These are phyloP conservation scores for Talaromyces sp. DNA, from an alignment of 2,329 filamentous ascomycete species.

Conservation along the genomic window DNA sequence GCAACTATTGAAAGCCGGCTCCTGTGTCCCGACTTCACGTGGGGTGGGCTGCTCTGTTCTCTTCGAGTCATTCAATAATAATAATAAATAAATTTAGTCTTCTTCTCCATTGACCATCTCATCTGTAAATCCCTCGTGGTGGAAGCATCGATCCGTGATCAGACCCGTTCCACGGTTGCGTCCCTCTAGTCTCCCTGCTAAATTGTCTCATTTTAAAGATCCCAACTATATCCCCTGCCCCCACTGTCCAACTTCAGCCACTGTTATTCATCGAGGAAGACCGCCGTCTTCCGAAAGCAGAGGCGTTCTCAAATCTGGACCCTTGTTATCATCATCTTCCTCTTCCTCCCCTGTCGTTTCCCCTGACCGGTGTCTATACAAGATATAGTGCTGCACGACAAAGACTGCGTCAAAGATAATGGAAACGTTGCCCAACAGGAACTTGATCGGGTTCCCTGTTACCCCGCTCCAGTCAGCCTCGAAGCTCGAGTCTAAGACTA, in stretches of 20 bases:
- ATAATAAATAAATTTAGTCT: no score
- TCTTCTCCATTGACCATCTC: no score
- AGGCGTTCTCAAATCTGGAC: slow-evolving; percentile 23
- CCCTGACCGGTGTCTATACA: slow-evolving; percentile 51
- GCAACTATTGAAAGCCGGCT: background rate
- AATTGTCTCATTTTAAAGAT: background rate
- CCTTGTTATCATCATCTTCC: slow-evolving; percentile 13
- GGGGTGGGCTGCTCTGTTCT: background rate
- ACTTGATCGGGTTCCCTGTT: slow-evolving; percentile 87
- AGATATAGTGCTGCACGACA: slow-evolving; percentile 78
- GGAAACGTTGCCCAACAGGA: slow-evolving; percentile 77
- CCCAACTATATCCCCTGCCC: background rate
- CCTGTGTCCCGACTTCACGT: background rate
- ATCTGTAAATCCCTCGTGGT: background rate
- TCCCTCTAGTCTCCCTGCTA: background rate
- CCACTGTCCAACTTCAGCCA: background rate
- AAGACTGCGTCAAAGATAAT: slow-evolving; percentile 85
- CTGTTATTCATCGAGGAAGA: background rate
- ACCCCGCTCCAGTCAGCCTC: slow-evolving; percentile 86
- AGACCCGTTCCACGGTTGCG: background rate
- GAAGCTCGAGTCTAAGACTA: slow-evolving; percentile 77
- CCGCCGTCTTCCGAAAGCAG: slow-evolving; percentile 18
- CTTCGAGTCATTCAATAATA: background rate
- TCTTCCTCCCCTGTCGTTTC: slow-evolving; percentile 20
- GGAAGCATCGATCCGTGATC: background rate